Base-by-base conservation (phyloP, 768 basidiomycete species). In the Termitomyces sp. region DNA sequence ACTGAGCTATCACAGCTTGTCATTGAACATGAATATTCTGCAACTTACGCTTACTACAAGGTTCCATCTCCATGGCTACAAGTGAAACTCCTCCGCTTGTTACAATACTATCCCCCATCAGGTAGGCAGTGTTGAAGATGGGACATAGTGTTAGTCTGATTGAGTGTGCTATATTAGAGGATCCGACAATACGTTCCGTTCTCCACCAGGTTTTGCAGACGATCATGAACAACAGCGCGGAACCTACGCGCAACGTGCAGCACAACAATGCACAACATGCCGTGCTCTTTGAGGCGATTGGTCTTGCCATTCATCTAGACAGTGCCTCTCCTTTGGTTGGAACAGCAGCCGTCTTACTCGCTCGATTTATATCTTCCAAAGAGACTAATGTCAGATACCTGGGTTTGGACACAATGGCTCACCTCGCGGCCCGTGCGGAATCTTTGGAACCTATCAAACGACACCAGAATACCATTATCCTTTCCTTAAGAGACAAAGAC, bases 201-300 rank as follows among this genome's bases (percentile, higher is more conserved):
- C 74, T 99, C 44, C 84, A 92, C 60, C 81, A 90, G 60, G 90
- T 97, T 10, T 76, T 99, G 53, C 88, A 93, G 65, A 89, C 89
- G 7, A 86, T 94, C 68, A 93, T 98, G 84, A 89, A 89, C 64
- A 95, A 89, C 65, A 86, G 90, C 65, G 88, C 92, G 9, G 95
- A 97, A 66, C 89, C 90, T 9, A 88, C 93, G 11, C 82, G 91
- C 62, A 98, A 98, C 63, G 91, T 98, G 12, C 97, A 99, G 68
- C 97, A 99, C 67, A 98, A 96, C 71, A 99, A 99, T 65, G 97
- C 96, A 10, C 96, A 97, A 67, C 94, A 98, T 67, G 91, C 97
- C 1, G 86, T 99, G n/a, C 81, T 99, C 14, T 99, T 98, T 65
- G 97, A 99, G 73, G 96, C 96, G 21, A 99, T 99, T 66, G 80